Base-by-base conservation (phyloP, 805 yeast species). In the Lachancea fermentati region DNA sequence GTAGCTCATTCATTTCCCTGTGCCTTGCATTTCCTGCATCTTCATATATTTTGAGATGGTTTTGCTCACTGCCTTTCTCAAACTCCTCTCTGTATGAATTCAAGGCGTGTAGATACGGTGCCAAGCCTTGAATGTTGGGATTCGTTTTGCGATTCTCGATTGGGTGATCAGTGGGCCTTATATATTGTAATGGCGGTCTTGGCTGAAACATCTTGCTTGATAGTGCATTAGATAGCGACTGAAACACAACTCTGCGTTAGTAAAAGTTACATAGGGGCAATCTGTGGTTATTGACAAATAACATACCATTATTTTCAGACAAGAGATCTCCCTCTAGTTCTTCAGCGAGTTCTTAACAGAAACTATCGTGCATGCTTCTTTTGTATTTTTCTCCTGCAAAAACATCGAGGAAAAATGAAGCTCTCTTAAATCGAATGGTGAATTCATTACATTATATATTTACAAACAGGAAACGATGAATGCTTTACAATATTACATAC, bases 141-240 rank as follows among this genome's bases (percentile, higher is more conserved):
- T 83, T 78, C 5, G 66, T 59, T 30, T 43, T 50, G 14, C 91
- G 60, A 11, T 63, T 33, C 22, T 68, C 72, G 1, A 72, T 65
- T 0, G 76, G 68, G 45, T 65, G 64, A 50, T 80, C 89, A 2
- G 61, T 52, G 1, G 79, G 79, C 22, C 53, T 61, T 7, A 69
- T 55, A 47, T 67, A 72, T 25, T 69, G 66, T n/a, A 76, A 57
- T 19, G 85, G 84, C 8, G 77, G 75, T 31, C 72, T 67, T 4
- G 85, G 80, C 63, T 51, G 66, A 53, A 54, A 76, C 5, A 74
- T 58, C 33, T 55, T 57, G 3, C 11, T 22, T 22, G 26, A 22
- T 11, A 11, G 11, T 7, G 11, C 9, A 11, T 22, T 22, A 7
- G 11, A 7, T 11, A 11, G 11, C 11, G 26, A 22, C 26, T 22